phyloP scores from a whole-genome alignment of 768 basidiomycete genomes.

The Lactifluus volemus region DNA sequence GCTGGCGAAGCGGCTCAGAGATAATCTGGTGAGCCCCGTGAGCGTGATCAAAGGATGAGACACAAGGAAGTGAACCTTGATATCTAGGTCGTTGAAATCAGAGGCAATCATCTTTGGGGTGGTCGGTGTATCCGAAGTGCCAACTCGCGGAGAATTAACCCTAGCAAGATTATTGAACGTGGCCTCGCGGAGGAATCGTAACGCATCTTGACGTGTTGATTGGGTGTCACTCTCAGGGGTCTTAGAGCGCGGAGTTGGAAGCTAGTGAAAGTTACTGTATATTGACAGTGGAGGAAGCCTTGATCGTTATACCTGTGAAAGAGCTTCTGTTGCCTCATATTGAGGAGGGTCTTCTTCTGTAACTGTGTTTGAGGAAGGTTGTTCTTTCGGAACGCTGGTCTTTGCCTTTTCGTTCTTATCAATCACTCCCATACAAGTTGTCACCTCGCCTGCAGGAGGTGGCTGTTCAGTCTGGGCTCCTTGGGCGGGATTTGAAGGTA shows the following conservation, averaged over 20 bases:
- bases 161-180: slow-evolving; percentile 15
- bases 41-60: not conserved
- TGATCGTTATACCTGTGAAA: not conserved
- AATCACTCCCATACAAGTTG: not conserved
- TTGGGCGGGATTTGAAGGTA: not conserved
- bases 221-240: slow-evolving; percentile 16
- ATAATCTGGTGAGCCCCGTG: not conserved
- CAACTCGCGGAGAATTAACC: slow-evolving; percentile 6
- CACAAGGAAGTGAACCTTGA: slow-evolving; percentile 1
- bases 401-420: not conserved
- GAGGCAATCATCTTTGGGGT: slow-evolving; percentile 11
- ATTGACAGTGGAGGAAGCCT: not conserved
- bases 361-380: not conserved
- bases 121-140: not conserved
- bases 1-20: not conserved
- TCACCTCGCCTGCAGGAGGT: slow-evolving; percentile 2
- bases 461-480: not conserved
- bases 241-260: not conserved
- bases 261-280: not conserved
- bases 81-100: slow-evolving; percentile 17
- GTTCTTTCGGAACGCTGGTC: not conserved
- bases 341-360: slow-evolving; percentile 11
- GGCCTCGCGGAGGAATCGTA: slow-evolving; percentile 19
- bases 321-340: slow-evolving; percentile 11
- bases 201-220: slow-evolving; percentile 17